A percentile compares a stretch with the other conserved stretches of the same genome.
phyloP scores from a whole-genome alignment of 1,284 basidiomycete species.

The Amylostereum areolatum region DNA sequence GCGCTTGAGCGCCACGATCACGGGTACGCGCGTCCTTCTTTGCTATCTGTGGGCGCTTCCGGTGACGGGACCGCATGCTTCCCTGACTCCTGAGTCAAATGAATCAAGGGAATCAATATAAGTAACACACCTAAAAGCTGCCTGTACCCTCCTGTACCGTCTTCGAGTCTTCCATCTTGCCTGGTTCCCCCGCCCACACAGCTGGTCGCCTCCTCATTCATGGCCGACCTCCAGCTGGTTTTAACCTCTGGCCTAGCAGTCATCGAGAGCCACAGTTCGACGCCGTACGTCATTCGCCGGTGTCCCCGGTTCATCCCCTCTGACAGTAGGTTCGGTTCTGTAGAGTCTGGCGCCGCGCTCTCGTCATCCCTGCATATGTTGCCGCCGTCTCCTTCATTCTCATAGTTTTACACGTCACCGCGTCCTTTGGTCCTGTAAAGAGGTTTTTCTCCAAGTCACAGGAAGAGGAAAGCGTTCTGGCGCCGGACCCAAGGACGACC shows the following conservation, averaged over 20 bases:
- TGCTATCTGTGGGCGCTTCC: no score
- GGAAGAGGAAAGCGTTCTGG: not conserved
- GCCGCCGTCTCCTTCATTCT: conserved; percentile 11
- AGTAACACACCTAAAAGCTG: not conserved
- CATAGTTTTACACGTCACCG: conserved; percentile 11
- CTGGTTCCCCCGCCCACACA: no score
- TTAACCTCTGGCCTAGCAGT: no score
- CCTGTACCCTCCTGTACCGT: no score
- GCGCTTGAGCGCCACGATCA: no score
- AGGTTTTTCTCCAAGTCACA: conserved; percentile 1
- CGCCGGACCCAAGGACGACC: not conserved
- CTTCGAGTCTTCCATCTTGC: no score
- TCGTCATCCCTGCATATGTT: conserved; percentile 17
- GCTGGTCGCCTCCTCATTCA: no score
- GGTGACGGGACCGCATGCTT: not conserved
- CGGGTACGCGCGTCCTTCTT: no score
- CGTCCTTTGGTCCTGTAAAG: conserved; percentile 7
- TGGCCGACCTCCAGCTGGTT: no score
- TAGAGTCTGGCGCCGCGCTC: conserved; percentile 16
- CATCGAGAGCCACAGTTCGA: no score
- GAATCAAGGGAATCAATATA: not conserved
- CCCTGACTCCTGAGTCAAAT: not conserved
- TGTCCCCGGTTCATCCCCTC: not conserved
- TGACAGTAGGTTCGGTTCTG: not conserved
- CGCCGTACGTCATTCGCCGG: no score